Conservation (phyloP, 179 eudicot genomes). For the Actinidia arguta region DNA sequence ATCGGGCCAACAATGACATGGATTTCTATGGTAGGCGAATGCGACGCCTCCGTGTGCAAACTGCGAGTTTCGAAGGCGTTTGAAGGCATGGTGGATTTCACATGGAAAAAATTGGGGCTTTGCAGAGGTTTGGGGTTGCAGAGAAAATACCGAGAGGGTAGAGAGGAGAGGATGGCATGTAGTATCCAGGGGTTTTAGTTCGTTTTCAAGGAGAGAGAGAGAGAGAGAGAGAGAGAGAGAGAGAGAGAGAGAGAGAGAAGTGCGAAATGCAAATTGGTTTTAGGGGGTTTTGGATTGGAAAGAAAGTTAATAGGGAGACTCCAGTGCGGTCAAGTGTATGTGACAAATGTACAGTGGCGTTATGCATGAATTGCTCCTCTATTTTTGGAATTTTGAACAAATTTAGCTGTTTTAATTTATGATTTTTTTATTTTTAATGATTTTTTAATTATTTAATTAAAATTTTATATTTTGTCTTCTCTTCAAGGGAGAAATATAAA, state of each 20-base stretch:
- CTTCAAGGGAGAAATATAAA: too few relatives aligned
- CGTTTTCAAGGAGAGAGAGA: neutral
- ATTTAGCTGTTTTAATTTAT: too few relatives aligned
- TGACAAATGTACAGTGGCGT: too few relatives aligned
- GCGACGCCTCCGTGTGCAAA: slow-evolving; percentile 27
- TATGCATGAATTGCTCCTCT: too few relatives aligned
- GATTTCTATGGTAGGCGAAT: slow-evolving; percentile 60
- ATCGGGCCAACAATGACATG: slow-evolving; percentile 96
- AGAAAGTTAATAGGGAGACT: neutral
- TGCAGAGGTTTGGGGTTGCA: slow-evolving; percentile 1
- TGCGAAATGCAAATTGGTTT: neutral
- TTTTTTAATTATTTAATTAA: too few relatives aligned
- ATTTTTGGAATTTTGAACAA: too few relatives aligned
- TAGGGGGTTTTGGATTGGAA: neutral
- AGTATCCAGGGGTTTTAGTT: neutral
- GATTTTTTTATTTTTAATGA: too few relatives aligned
- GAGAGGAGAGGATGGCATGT: slow-evolving; percentile 22
- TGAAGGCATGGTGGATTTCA: slow-evolving; percentile 18
- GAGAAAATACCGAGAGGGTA: neutral
- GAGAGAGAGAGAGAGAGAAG: neutral
- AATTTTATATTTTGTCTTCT: too few relatives aligned
- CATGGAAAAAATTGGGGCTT: slow-evolving; percentile 31
- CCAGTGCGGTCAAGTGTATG: neutral
- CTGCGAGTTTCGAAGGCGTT: slow-evolving; percentile 16
- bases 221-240: neutral